Evolutionary conservation across 1,284 basidiomycete species (phyloP).

Genomic region (Cerrena zonata): DNA sequence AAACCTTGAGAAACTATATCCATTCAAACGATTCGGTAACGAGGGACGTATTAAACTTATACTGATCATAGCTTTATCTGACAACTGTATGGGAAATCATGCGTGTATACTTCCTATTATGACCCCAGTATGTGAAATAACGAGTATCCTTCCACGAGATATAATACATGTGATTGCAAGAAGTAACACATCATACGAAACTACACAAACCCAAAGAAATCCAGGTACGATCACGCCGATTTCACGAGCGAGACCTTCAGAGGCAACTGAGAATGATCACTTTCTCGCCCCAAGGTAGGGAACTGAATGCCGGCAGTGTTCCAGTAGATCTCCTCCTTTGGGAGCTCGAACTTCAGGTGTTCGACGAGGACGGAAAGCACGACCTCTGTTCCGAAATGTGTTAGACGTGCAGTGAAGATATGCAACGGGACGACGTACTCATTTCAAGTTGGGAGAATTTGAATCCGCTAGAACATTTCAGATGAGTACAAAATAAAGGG

Average conservation of each 20-base stretch:
- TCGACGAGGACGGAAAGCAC: conserved; percentile 9
- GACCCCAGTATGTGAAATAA: too few relatives aligned
- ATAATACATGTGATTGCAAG: background rate
- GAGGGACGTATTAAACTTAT: too few relatives aligned
- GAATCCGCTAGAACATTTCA: conserved; percentile 24
- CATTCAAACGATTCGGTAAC: too few relatives aligned
- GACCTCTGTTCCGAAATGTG: conserved; percentile 11
- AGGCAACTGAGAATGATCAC: conserved; percentile 22
- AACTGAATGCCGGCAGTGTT: conserved; percentile 22
- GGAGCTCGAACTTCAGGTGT: conserved; percentile 10
- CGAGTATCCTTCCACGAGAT: too few relatives aligned
- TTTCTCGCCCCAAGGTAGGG: conserved; percentile 20
- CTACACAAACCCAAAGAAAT: too few relatives aligned
- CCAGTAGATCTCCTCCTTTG: conserved; percentile 22
- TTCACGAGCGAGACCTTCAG: conserved; percentile 15
- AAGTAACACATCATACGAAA: background rate
- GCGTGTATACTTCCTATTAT: too few relatives aligned
- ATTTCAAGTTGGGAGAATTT: conserved; percentile 32
- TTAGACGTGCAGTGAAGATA: background rate
- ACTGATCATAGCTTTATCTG: too few relatives aligned
- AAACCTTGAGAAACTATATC: too few relatives aligned
- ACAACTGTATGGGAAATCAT: too few relatives aligned
- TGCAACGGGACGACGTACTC: conserved; percentile 18
- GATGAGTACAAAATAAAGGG: background rate
- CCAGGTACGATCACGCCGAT: background rate